Base-by-base conservation (phyloP, 2,329 filamentous ascomycete species). In the Grosmannia penicillata region DNA sequence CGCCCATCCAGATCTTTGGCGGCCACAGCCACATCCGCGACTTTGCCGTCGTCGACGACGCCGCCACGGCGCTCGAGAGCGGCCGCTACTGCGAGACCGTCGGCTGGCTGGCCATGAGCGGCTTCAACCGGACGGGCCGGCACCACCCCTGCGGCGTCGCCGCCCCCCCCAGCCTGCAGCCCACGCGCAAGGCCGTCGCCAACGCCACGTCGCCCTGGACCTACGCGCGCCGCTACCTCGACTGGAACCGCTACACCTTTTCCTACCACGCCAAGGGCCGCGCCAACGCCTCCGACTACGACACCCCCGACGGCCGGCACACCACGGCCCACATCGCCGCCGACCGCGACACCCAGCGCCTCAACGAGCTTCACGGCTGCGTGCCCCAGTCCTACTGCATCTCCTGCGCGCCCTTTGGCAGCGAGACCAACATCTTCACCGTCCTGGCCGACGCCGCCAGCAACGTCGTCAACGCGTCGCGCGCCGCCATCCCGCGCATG, bases 71-170 rank as follows among this genome's bases (percentile, higher is more conserved):
- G 0, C 59, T 80, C 8, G 75, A 78, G 47, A 72, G 74, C 3
- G 75, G 72, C 6, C 65, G 72, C 37, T 81, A 79, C 54, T 80
- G 75, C 50, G 76, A 82, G 56, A 80, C 75, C 2, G 59, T 80
- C 1, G 76, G 76, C 19, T 82, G 73, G 70, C 52, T 78, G 18
- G 69, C 73, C n/a, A 68, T 80, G 56, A 67, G 65, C 36, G 75
- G 75, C 14, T 68, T 80, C 46, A 52, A 66, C 37, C 58, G 26
- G 11, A 18, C 4, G 56, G 1, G 54, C 52, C 25, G 63, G 61
- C 37, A 67, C 62, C 50, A 60, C 33, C 62, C 50, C 45, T 49
- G 45, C 6, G 60, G 60, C 8, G 46, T 51, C 23, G 36, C 47
- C 13, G 56, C 58, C 14, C 58, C 60, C 6, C 48, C 43, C 28